Evolutionary conservation across 2,329 filamentous ascomycete genomes (phyloP), one percentile per base, ranked within the genome.

Genomic region (Colletotrichum higginsianum): DNA sequence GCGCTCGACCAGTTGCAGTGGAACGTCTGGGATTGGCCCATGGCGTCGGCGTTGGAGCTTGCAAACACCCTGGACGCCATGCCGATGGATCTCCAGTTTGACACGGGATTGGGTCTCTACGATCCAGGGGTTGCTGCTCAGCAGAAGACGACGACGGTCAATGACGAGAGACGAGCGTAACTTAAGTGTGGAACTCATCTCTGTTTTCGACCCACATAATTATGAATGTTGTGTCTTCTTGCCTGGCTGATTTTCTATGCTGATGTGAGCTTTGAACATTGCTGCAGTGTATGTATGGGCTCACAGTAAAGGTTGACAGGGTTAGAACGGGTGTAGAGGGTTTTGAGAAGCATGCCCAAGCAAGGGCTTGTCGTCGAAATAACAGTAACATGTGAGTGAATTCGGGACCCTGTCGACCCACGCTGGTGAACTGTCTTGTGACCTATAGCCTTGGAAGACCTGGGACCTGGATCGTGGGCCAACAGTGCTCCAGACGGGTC

Each of bases 1-100:
- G 49, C 44, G 16, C 21, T 71, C 1, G 75, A 77, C 4, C 73
- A 75, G 42, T 61, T 76, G 15, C 76, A 77, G 13, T 78, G 74
- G 75, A 78, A 78, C 23, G 68, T 77, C 16, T 78, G 75, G 77
- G 75, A 78, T 11, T 78, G 76, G 76, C 77, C 77, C 1, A 75
- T 78, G 70, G 77, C 68, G 21, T 78, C 76, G 7, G 76, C 74
- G 1, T 38, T 78, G 47, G 76, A 78, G 44, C 74, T 78, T 11
- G 69, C 74, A 16, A 77, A 78, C 38, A 76, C 74, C 3, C 56
- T 77, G 44, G 73, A 78, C 57, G 64, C 72, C 13, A 69, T 73
- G n/a, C 74, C 76, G 16, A 52, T 77, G n/a, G 75, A 78, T 35
- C 46, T 77, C 13, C 61, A 66, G 16, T 65, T 69, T 12, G 61